A percentile compares a stretch with the other conserved stretches of the same genome.
These are phyloP conservation scores for Globomyces pollinis-pini DNA, from an alignment of 192 early-diverging fungal genomes.

Conservation along the genomic window DNA sequence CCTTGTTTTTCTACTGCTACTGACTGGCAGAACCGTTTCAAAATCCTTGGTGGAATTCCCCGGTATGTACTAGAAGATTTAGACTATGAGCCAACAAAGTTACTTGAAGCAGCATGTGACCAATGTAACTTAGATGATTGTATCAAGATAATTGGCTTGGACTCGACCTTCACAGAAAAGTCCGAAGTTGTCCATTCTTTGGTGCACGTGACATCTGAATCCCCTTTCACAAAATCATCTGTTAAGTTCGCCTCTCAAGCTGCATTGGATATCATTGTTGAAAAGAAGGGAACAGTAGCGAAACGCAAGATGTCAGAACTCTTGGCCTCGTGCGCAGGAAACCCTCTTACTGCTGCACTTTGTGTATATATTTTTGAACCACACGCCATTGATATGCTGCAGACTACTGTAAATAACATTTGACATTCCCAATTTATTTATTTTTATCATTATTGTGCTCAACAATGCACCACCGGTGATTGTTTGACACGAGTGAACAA, in stretches of 20 bases:
- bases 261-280: slow-evolving; percentile 4
- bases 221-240: too few species aligned
- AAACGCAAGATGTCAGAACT: slow-evolving; percentile 2
- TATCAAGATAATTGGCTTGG: slow-evolving; percentile 2
- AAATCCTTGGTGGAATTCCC: slow-evolving; percentile 10
- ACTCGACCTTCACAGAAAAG: slow-evolving; percentile 6
- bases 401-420: too few species aligned
- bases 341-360: neutral
- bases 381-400: slow-evolving; percentile 5
- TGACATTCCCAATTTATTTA: too few species aligned
- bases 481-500: too few species aligned
- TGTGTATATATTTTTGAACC: slow-evolving; percentile 5
- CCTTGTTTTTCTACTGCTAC: neutral
- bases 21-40: neutral
- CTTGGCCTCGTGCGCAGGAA: slow-evolving; percentile 2
- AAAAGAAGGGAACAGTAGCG: slow-evolving; percentile 4
- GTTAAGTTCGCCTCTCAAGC: neutral
- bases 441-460: too few species aligned
- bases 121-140: slow-evolving; percentile 7
- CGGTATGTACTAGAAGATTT: slow-evolving; percentile 4
- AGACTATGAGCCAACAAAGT: neutral
- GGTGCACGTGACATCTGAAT: neutral
- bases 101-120: slow-evolving; percentile 4
- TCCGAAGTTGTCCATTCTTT: neutral
- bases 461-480: too few species aligned